Evolutionary conservation across 2,329 filamentous ascomycete genomes (phyloP).

Genomic region (Paramyrothecium sp.): DNA sequence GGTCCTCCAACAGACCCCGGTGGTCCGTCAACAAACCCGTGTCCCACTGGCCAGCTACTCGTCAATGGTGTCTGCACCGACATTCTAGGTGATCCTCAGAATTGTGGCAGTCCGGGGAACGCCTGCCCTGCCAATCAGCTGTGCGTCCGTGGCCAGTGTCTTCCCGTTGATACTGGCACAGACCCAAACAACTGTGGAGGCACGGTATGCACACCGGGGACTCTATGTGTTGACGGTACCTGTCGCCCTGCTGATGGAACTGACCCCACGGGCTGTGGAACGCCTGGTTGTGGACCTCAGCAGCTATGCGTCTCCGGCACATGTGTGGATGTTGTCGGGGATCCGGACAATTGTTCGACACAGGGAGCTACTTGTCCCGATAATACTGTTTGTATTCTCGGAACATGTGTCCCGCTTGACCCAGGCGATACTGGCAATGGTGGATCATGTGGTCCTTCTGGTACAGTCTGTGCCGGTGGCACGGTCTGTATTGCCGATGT

Average conservation of each 20-base stretch:
- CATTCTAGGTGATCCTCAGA: neutral
- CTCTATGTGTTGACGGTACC: neutral
- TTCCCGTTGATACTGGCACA: neutral
- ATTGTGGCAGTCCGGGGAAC: neutral
- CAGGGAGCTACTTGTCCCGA: neutral
- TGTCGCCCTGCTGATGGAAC: neutral
- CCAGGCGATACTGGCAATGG: neutral
- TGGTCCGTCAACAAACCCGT: neutral
- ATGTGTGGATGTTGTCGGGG: neutral
- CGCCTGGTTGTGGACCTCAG: neutral
- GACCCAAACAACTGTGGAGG: neutral
- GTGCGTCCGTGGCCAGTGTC: neutral
- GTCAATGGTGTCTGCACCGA: neutral
- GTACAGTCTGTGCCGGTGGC: neutral
- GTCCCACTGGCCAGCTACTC: neutral
- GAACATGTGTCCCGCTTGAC: neutral
- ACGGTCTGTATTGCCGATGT: neutral
- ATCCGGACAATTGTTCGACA: neutral
- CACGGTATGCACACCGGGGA: neutral
- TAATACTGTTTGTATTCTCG: neutral
- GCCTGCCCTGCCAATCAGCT: neutral
- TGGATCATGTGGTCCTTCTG: neutral
- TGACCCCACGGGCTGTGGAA: neutral
- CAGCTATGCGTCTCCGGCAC: neutral
- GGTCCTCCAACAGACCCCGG: neutral